Percentiles rank a stretch among this genome's conserved stretches.
phyloP scores from a whole-genome alignment of 768 basidiomycete species.

The Auricularia heimuer region DNA sequence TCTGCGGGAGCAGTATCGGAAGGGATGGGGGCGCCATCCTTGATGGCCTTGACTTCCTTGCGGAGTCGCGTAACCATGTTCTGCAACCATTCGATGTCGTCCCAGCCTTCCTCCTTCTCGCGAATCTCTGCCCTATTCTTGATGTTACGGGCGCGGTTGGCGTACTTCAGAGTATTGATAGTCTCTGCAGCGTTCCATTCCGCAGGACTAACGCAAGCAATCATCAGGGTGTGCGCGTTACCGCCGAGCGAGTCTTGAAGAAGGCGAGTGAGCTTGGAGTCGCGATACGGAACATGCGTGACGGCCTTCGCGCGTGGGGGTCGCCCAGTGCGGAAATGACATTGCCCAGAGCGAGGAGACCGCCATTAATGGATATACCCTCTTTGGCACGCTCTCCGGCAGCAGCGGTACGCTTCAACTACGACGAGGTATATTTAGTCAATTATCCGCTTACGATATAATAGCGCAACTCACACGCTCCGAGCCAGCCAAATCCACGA shows the following conservation, averaged over 20 bases:
- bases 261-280: conserved; percentile 93
- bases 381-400: conserved; percentile 95
- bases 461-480: conserved; percentile 58
- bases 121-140: conserved; percentile 89
- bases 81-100: conserved; percentile 95
- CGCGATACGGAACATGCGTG: conserved; percentile 93
- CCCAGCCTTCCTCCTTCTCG: conserved; percentile 97
- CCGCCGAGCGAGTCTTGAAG: conserved; percentile 96
- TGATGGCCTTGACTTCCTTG: conserved; percentile 75
- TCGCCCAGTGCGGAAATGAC: conserved; percentile 97
- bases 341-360: conserved; percentile 91
- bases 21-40: conserved; percentile 43
- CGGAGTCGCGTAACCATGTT: conserved; percentile 73
- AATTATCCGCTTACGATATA: background rate
- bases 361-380: conserved; percentile 98
- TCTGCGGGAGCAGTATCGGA: conserved; percentile 19
- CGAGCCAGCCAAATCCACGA: conserved; percentile 94
- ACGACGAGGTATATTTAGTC: conserved; percentile 13
- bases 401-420: conserved; percentile 95
- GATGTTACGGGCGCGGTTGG: conserved; percentile 94
- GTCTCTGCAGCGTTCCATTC: conserved; percentile 96
- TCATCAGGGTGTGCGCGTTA: conserved; percentile 97
- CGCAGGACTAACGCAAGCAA: conserved; percentile 92
- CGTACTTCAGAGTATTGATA: conserved; percentile 91
- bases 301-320: conserved; percentile 75